Percentiles rank a stretch among this genome's conserved stretches.
These are phyloP conservation scores for Xerocomus nothofagi DNA, from an alignment of 1,284 basidiomycete species.

Conservation along the genomic window DNA sequence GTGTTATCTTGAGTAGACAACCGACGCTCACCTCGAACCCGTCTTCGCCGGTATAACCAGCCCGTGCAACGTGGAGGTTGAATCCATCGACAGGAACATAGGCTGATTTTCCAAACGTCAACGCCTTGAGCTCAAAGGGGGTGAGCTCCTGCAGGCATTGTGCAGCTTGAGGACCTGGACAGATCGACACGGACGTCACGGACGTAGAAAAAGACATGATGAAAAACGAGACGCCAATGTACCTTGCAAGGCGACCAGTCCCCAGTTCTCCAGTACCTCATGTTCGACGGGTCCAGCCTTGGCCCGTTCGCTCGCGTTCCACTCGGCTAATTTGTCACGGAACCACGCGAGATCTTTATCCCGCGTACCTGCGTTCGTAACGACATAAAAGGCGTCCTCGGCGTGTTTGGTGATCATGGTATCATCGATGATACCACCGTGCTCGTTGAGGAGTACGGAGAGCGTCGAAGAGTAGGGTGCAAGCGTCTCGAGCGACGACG, in stretches of 20 bases:
- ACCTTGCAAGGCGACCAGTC: constrained; percentile 91
- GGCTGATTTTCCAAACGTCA: constrained; percentile 82
- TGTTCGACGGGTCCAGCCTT: constrained; percentile 68
- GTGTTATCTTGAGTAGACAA: background rate
- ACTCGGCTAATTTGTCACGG: constrained; percentile 61
- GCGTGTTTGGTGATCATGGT: constrained; percentile 84
- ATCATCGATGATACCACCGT: constrained; percentile 96
- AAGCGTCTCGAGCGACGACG: constrained; percentile 74
- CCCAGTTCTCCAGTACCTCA: constrained; percentile 83
- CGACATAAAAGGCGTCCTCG: constrained; percentile 85
- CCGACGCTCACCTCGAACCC: constrained; percentile 80
- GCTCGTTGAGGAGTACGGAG: constrained; percentile 85
- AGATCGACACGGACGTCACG: background rate
- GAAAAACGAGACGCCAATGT: constrained; percentile 6
- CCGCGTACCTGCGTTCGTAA: constrained; percentile 93
- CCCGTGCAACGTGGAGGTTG: constrained; percentile 89
- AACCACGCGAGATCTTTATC: constrained; percentile 85
- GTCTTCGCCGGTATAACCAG: constrained; percentile 98
- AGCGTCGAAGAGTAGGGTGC: constrained; percentile 74
- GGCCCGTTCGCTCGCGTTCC: constrained; percentile 63
- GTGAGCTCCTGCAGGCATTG: constrained; percentile 76
- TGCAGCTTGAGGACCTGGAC: constrained; percentile 79
- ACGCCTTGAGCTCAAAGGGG: constrained; percentile 65
- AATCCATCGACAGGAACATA: constrained; percentile 77
- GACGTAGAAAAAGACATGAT: background rate